Evolutionary conservation across 306 rosid genomes (phyloP), one percentile per base, ranked within the genome.

Genomic region (Rosa multiflora): DNA sequence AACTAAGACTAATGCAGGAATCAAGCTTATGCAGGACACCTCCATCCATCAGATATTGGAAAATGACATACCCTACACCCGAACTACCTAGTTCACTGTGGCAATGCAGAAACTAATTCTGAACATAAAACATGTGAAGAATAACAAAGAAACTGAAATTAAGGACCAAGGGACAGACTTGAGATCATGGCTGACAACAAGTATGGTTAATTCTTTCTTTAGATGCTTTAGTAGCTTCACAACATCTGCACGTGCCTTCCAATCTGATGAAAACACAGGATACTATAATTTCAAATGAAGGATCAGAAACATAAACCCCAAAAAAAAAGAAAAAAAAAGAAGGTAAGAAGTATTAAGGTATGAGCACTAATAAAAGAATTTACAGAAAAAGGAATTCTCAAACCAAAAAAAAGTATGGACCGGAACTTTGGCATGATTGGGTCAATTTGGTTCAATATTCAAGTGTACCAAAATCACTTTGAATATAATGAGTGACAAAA

Each of bases 171-270:
- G 81, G 47, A 79, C 83, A 77, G 73, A 93, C 98, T 91, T 91
- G 84, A 93, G 89, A 78, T 91, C 98, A 70, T 93, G 98, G 90
- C 98, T 91, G 72, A 93, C 93, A 81, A 91, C 97, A 23, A 94
- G 92, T 76, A 94, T 84, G 40, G 95, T 88, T 70, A 94, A 81
- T 63, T 94, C 93, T 78, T 87, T 91, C 84, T 92, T 94, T 29
- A 94, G 90, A 86, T 87, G 87, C 92, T 85, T 84, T 70, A 94
- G 86, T 82, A 94, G 97, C 89, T 91, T 92, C 84, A 92, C 97
- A 79, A 92, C 89, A 84, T 92, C 97, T 4, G 89, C 89, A 26
- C 93, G 97, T 67, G 97, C 97, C 84, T 91, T 92, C 98, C 97
- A 94, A 91, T 92, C 98, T 94, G 84, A 82, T 49, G 72, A 85